phyloP scores from a whole-genome alignment of 2,329 filamentous ascomycete species.

The Simplicillium sp. region DNA sequence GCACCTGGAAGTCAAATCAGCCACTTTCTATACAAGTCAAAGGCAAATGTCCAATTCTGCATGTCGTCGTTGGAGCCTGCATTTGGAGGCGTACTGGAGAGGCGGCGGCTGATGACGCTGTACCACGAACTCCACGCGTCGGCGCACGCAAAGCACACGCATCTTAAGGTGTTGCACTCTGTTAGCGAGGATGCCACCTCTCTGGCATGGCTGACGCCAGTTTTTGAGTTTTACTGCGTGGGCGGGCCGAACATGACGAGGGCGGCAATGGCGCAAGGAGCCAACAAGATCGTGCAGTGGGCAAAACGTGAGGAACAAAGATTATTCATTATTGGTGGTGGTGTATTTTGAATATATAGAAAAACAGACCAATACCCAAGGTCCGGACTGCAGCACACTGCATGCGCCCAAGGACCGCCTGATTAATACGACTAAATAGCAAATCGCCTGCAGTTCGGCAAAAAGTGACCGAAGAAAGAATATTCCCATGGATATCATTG shows the following conservation, averaged over 20 bases:
- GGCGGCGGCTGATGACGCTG: conserved; percentile 67
- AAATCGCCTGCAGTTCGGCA: too few species aligned
- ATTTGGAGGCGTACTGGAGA: conserved; percentile 49
- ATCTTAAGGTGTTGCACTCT: conserved; percentile 78
- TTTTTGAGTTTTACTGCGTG: conserved; percentile 94
- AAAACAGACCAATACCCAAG: background rate
- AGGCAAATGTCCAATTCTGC: conserved; percentile 88
- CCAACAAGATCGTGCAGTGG: conserved; percentile 87
- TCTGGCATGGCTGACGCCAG: conserved; percentile 81
- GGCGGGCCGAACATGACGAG: conserved; percentile 63
- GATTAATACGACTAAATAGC: too few species aligned
- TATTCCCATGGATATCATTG: background rate
- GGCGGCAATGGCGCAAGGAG: conserved; percentile 66
- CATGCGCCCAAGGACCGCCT: too few species aligned
- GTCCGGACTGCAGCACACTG: background rate
- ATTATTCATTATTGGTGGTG: conserved; percentile 95
- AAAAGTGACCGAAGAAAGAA: background rate
- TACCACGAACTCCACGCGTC: conserved; percentile 80
- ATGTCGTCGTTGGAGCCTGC: conserved; percentile 74
- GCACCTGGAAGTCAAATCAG: conserved; percentile 70
- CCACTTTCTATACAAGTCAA: conserved; percentile 94
- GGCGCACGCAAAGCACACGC: conserved; percentile 75
- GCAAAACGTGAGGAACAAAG: conserved; percentile 85
- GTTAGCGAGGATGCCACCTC: conserved; percentile 67
- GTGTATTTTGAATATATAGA: conserved; percentile 51